These are phyloP conservation scores for Fusarium sororula DNA, from an alignment of 2,329 filamentous ascomycete genomes.

Conservation along the genomic window DNA sequence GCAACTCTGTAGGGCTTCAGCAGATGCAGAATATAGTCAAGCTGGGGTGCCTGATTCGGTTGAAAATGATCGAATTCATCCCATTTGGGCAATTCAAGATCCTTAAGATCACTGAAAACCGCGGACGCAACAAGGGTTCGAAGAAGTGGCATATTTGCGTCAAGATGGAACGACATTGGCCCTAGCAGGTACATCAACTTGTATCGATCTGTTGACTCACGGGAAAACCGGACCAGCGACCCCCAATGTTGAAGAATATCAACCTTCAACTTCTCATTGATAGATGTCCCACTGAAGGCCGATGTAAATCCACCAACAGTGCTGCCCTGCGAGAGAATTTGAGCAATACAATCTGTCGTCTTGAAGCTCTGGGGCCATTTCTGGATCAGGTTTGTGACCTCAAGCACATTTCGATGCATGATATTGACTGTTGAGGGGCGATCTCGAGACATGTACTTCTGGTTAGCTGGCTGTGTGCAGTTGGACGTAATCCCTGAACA, in stretches of 20 bases:
- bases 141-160: slow-evolving; percentile 32
- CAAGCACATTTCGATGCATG: slow-evolving; percentile 37
- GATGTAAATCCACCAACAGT: slow-evolving; percentile 30
- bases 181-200: slow-evolving; percentile 38
- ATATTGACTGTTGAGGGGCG: slow-evolving; percentile 30
- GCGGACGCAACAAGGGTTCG: slow-evolving; percentile 35
- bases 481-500: slow-evolving; percentile 4
- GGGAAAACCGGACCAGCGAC: slow-evolving; percentile 20
- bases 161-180: slow-evolving; percentile 33
- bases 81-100: slow-evolving; percentile 27
- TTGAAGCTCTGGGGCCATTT: slow-evolving; percentile 31
- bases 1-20: slow-evolving; percentile 33
- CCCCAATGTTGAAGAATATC: slow-evolving; percentile 35
- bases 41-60: slow-evolving; percentile 29
- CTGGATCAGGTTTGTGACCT: slow-evolving; percentile 21
- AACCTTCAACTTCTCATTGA: slow-evolving; percentile 33
- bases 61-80: slow-evolving; percentile 37
- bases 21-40: slow-evolving; percentile 28
- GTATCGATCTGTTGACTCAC: slow-evolving; percentile 13
- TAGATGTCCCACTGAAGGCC: slow-evolving; percentile 23
- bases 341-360: slow-evolving; percentile 29
- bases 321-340: slow-evolving; percentile 15
- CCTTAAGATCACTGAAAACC: slow-evolving; percentile 30
- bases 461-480: slow-evolving; percentile 4
- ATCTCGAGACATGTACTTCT: slow-evolving; percentile 30